Evolutionary conservation across 2,329 filamentous ascomycete species (phyloP).

Genomic region (Monosporascus sp.): DNA sequence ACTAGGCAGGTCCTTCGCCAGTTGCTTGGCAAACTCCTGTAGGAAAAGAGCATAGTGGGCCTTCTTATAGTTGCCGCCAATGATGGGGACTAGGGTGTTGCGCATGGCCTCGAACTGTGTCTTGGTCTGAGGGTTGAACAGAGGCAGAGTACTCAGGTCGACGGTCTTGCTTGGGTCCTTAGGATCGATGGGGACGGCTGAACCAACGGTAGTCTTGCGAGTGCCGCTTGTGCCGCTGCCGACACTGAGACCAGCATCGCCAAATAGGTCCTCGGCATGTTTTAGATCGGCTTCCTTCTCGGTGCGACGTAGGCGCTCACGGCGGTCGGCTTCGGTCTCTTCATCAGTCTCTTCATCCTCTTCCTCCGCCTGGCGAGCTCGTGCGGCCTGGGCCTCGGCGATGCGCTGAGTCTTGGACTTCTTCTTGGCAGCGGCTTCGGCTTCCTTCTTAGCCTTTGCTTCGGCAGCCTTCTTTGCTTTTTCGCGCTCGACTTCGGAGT

Average conservation of each 20-base stretch:
- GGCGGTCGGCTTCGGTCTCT: constrained; percentile 67
- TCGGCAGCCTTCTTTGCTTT: constrained; percentile 85
- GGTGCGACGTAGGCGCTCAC: constrained; percentile 68
- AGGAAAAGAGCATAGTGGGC: constrained; percentile 86
- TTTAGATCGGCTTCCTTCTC: constrained; percentile 86
- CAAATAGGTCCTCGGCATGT: constrained; percentile 89
- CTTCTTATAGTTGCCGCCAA: constrained; percentile 74
- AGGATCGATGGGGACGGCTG: constrained; percentile 62
- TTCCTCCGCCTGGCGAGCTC: constrained; percentile 46
- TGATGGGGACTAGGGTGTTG: constrained; percentile 71
- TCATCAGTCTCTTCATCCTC: constrained; percentile 59
- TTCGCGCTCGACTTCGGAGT: constrained; percentile 93
- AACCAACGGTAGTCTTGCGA: constrained; percentile 61
- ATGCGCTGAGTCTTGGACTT: constrained; percentile 85
- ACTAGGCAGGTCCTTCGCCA: constrained; percentile 81
- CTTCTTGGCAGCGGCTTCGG: constrained; percentile 81
- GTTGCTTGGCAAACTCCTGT: constrained; percentile 82
- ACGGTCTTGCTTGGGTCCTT: constrained; percentile 72
- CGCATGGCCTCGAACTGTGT: constrained; percentile 77
- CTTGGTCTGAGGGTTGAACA: constrained; percentile 90
- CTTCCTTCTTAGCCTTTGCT: constrained; percentile 83
- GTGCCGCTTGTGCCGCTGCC: constrained; percentile 55
- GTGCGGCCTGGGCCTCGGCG: constrained; percentile 66
- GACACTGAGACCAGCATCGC: constrained; percentile 58
- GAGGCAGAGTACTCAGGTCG: constrained; percentile 70